phyloP scores from a whole-genome alignment of 1,284 basidiomycete species.

The Stereum hirsutum region DNA sequence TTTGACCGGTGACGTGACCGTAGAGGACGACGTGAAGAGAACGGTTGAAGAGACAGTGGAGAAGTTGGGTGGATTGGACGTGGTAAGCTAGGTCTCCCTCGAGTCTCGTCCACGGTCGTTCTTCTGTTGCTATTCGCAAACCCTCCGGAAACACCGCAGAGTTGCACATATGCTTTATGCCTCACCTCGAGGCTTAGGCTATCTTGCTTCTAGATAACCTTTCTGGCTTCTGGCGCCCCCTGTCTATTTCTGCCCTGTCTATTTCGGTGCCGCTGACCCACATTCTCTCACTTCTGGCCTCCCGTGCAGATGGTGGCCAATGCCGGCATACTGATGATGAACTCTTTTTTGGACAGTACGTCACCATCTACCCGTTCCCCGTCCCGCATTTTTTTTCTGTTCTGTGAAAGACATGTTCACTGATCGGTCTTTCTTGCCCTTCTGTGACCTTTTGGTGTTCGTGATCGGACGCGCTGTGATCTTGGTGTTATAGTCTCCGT shows the following conservation, averaged over 20 bases:
- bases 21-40: conserved; percentile 21
- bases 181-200: too few species aligned
- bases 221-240: too few species aligned
- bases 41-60: conserved; percentile 23
- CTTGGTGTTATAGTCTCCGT: background rate
- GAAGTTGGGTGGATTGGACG: conserved; percentile 25
- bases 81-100: conserved; percentile 18
- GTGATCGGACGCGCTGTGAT: background rate
- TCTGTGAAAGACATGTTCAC: too few species aligned
- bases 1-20: conserved; percentile 2
- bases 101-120: background rate
- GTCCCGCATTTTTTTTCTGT: background rate
- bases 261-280: background rate
- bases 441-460: too few species aligned
- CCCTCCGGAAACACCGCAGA: too few species aligned
- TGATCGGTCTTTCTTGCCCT: too few species aligned
- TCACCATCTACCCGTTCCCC: background rate
- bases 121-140: too few species aligned
- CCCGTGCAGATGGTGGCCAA: conserved; percentile 22
- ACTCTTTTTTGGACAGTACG: conserved; percentile 13
- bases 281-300: background rate
- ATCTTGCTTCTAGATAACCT: too few species aligned
- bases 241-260: too few species aligned
- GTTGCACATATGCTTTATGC: too few species aligned
- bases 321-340: conserved; percentile 15